Evolutionary conservation across 768 basidiomycete genomes (phyloP).

Genomic region (Podaxis carcinomalis): DNA sequence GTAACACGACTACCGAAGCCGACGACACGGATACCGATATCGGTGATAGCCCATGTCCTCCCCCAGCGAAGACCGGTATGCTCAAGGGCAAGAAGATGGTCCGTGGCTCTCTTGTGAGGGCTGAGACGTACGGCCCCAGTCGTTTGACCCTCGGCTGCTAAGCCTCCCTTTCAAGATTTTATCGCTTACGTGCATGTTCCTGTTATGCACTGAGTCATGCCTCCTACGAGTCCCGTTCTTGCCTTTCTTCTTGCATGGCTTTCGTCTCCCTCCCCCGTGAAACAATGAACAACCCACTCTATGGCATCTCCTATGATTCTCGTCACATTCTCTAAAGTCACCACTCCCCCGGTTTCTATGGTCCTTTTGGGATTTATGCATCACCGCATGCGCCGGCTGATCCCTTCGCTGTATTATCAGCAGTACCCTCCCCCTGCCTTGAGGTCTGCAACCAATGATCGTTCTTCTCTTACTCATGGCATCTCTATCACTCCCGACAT

Average conservation of each 20-base stretch:
- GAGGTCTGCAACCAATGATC: not conserved
- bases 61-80: slow-evolving; percentile 54
- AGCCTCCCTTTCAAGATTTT: not conserved
- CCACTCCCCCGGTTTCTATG: not conserved
- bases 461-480: not conserved
- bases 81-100: slow-evolving; percentile 57
- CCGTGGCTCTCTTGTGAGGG: slow-evolving; percentile 46
- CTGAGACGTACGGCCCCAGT: slow-evolving; percentile 67
- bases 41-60: slow-evolving; percentile 87
- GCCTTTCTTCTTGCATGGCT: not conserved
- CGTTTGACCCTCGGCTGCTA: slow-evolving; percentile 33
- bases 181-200: not conserved
- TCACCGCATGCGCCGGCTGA: not conserved
- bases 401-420: slow-evolving; percentile 6
- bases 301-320: not conserved
- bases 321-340: not conserved
- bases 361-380: not conserved
- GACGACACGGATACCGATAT: slow-evolving; percentile 78
- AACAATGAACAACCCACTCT: not conserved
- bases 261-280: not conserved
- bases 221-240: not conserved
- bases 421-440: not conserved
- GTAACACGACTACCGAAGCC: slow-evolving; percentile 49
- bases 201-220: not conserved
- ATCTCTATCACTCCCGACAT: slow-evolving; percentile 1